A percentile compares a stretch with the other conserved stretches of the same genome.
Evolutionary conservation across 345 rosid genomes (phyloP).

Genomic region (Sisymbrium altissimum): DNA sequence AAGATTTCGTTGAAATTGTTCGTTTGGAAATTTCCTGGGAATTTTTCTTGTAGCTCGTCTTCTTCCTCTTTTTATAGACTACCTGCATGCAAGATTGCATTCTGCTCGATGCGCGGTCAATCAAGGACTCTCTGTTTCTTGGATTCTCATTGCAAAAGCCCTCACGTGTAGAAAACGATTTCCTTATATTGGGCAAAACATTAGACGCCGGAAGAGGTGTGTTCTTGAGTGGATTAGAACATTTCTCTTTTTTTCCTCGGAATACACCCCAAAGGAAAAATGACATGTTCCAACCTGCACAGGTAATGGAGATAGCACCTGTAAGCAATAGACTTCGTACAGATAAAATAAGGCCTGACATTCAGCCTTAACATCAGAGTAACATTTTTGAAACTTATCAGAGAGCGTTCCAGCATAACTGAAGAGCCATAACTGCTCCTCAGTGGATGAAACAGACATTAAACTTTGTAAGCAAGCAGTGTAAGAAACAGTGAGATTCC

Average conservation of each 20-base stretch:
- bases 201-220: constrained; percentile 24
- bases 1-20: too few relatives aligned
- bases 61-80: too few relatives aligned
- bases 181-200: constrained; percentile 28
- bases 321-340: constrained; percentile 2
- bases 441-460: neutral
- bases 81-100: constrained; percentile 29
- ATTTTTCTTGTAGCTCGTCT: too few relatives aligned
- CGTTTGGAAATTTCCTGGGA: too few relatives aligned
- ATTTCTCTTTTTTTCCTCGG: constrained; percentile 48
- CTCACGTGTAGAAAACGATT: constrained; percentile 32
- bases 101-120: neutral
- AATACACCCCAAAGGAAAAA: constrained; percentile 93
- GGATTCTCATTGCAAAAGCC: constrained; percentile 29
- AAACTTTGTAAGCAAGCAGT: constrained; percentile 3
- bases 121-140: constrained; percentile 33
- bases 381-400: neutral
- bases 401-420: neutral
- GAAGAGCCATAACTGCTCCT: constrained; percentile 1
- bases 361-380: neutral
- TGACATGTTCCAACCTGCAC: constrained; percentile 86
- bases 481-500: constrained; percentile 1
- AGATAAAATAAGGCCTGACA: neutral
- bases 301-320: neutral
- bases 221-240: constrained; percentile 40